Conservation (phyloP, 345 rosid species). For the Syzygium aromaticum region DNA sequence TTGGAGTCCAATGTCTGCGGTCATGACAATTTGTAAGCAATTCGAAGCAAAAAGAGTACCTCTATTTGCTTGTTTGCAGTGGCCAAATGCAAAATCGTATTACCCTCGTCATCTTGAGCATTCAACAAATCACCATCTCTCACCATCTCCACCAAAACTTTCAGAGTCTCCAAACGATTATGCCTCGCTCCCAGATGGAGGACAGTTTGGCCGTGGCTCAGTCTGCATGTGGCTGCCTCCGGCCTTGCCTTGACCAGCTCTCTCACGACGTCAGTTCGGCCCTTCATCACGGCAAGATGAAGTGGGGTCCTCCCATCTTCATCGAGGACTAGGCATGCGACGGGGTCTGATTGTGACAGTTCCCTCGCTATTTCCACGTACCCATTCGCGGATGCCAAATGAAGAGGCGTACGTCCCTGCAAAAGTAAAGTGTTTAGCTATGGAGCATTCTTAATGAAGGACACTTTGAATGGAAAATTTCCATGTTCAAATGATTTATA, state of each 20-base stretch:
- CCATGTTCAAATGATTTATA: background rate
- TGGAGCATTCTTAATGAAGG: background rate
- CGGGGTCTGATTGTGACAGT: background rate
- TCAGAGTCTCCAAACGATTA: background rate
- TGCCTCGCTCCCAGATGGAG: slow-evolving; percentile 1
- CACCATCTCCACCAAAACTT: background rate
- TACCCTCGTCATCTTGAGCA: background rate
- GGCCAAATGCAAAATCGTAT: background rate
- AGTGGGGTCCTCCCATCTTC: background rate
- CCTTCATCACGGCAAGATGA: background rate
- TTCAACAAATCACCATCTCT: background rate
- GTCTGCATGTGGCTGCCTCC: accelerated
- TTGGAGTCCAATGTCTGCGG: accelerated
- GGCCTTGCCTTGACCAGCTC: background rate
- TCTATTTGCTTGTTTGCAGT: background rate
- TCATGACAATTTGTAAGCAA: background rate
- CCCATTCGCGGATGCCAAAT: background rate
- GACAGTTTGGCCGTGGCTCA: background rate
- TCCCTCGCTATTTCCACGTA: background rate
- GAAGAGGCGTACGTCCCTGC: background rate
- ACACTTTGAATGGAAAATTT: background rate
- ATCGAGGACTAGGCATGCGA: background rate
- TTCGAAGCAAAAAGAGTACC: background rate
- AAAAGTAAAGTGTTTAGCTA: background rate
- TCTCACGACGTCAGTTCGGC: background rate